Conservation (phyloP, 2,329 filamentous ascomycete species). For the Fusarium chuoi region DNA sequence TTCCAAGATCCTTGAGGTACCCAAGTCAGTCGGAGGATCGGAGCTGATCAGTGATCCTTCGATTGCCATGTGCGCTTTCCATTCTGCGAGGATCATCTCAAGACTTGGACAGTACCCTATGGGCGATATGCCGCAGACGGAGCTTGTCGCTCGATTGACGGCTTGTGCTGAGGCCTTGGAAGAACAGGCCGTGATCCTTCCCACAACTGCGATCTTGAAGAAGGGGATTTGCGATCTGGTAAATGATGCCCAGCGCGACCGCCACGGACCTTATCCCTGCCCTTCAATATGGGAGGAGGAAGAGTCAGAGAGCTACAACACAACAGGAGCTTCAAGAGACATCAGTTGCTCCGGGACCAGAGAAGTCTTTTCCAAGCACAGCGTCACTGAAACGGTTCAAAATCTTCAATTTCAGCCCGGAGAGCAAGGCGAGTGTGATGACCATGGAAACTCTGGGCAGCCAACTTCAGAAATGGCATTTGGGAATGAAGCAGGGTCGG, state of each 20-base stretch:
- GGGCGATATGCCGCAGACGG: slow-evolving; percentile 2
- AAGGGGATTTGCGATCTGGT: slow-evolving; percentile 20
- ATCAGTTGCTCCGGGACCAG: neutral
- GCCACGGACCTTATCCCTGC: neutral
- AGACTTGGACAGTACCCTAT: slow-evolving; percentile 19
- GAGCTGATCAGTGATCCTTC: slow-evolving; percentile 25
- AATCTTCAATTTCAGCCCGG: slow-evolving; percentile 2
- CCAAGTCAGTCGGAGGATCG: neutral
- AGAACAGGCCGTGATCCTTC: neutral
- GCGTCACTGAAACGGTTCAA: slow-evolving; percentile 7
- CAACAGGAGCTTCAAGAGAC: neutral
- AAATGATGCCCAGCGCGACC: neutral
- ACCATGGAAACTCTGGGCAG: rapidly evolving
- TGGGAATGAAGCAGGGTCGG: neutral
- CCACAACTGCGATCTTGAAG: neutral
- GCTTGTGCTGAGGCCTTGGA: neutral
- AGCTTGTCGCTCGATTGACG: neutral
- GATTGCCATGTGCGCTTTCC: slow-evolving; percentile 23
- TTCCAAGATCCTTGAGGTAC: neutral
- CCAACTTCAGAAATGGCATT: neutral
- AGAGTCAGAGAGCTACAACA: neutral
- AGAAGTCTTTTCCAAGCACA: slow-evolving; percentile 23
- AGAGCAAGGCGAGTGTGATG: neutral
- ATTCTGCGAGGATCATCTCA: slow-evolving; percentile 24
- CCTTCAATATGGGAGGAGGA: slow-evolving; percentile 24